Evolutionary conservation across 2,329 filamentous ascomycete genomes (phyloP).

Genomic region (Nemania serpens): DNA sequence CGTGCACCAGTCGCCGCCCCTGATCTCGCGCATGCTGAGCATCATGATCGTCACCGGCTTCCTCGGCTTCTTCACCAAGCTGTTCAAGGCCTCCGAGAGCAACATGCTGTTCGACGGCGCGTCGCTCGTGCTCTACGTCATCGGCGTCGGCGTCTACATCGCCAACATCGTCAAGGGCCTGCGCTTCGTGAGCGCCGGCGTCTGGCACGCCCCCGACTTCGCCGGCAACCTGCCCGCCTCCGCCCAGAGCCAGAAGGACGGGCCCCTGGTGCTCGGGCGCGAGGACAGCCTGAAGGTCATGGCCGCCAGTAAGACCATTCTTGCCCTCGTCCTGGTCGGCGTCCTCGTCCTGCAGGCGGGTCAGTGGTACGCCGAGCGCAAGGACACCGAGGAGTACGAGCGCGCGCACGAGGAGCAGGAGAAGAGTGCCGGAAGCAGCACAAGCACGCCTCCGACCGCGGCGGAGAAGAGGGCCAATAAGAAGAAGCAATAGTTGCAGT

Average conservation of each 20-base stretch:
- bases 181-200: constrained; percentile 75
- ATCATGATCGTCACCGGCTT: constrained; percentile 89
- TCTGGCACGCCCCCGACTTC: constrained; percentile 54
- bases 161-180: constrained; percentile 97
- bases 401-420: constrained; percentile 50
- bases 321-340: constrained; percentile 89
- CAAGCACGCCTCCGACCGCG: constrained; percentile 23
- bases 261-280: constrained; percentile 70
- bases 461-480: constrained; percentile 39
- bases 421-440: constrained; percentile 33
- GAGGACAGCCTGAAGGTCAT: constrained; percentile 92
- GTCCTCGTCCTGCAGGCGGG: constrained; percentile 92
- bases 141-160: constrained; percentile 90
- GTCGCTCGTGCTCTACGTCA: constrained; percentile 79
- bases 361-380: constrained; percentile 97
- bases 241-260: constrained; percentile 47
- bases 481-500: constrained; percentile 35
- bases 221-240: constrained; percentile 28
- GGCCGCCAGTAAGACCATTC: constrained; percentile 92
- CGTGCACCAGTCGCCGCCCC: constrained; percentile 85
- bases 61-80: constrained; percentile 87
- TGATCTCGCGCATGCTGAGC: constrained; percentile 92
- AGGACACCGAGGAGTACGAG: constrained; percentile 80
- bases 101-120: constrained; percentile 95
- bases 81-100: constrained; percentile 90